Evolutionary conservation across 1,284 basidiomycete genomes (phyloP), one percentile per base, ranked within the genome.

Genomic region (Cryptococcus depauperatus): DNA sequence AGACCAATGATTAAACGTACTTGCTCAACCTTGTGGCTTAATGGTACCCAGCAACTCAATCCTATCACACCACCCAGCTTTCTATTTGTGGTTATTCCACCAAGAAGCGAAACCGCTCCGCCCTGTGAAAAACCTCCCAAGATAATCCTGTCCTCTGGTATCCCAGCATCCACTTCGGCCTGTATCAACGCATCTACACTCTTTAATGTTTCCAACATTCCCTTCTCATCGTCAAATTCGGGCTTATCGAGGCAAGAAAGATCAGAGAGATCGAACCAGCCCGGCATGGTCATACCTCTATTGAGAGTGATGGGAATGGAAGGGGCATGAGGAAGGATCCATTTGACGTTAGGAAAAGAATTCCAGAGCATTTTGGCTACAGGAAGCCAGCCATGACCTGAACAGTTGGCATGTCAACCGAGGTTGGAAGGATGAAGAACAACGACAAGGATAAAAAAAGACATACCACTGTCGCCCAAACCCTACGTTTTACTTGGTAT

Each of bases 41-140:
- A 67, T 7, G 83, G 81, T 34, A 88, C 66, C 82, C 84, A 92
- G 4, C 83, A 83, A 50, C 84, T 87, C 50, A 92, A 72, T 4
- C 78, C 75, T 2, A 77, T 78, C 37, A 90, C 64, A 1, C 89
- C 88, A 1, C 76, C 86, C 5, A 92, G 73, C 58, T 81, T 82
- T 34, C 79, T 70, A 58, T 81, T 78, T 6, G 74, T 76, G 1
- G 81, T 82, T 35, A 92, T 68, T 5, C 81, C 85, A 3, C 80
- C 80, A 42, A 90, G 70, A 27, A 89, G 73, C 5, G 81, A 76
- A 73, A 91, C 82, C n/a, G 82, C 79, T 14, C 76, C 85, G 32
- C 89, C 90, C 68, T 93, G 90, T 49, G 81, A 84, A 72, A 93
- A 95, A 1, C 91, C 90, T 27, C 86, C 88, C 23, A 93, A 69